A percentile compares a stretch with the other conserved stretches of the same genome.
phyloP scores from a whole-genome alignment of 306 rosid genomes.

The Acmispon strigosus region DNA sequence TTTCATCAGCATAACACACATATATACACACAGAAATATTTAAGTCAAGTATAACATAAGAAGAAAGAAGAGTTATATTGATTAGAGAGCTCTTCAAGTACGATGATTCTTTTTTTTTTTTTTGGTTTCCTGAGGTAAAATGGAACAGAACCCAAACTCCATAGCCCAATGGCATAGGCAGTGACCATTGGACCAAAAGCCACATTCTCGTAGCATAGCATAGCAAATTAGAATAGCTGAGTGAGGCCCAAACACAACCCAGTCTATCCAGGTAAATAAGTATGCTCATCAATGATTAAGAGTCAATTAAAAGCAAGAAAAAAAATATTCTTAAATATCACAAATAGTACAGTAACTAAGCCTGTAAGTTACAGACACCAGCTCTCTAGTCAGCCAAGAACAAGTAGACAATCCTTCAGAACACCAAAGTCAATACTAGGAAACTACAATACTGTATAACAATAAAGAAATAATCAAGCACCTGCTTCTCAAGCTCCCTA shows the following conservation, averaged over 20 bases:
- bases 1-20: background rate
- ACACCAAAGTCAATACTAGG: background rate
- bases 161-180: slow-evolving; percentile 1
- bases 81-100: background rate
- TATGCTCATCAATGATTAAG: background rate
- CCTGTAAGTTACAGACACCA: slow-evolving; percentile 1
- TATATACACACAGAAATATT: background rate
- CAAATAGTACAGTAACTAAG: slow-evolving; percentile 1
- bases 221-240: background rate
- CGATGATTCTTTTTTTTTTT: background rate
- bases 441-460: background rate
- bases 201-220: too few relatives aligned
- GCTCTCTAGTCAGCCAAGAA: slow-evolving; percentile 5
- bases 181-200: background rate
- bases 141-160: slow-evolving; percentile 1
- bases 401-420: slow-evolving; percentile 19
- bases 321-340: background rate
- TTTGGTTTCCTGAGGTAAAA: background rate
- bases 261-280: background rate
- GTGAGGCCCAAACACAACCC: background rate
- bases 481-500: slow-evolving; percentile 95
- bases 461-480: slow-evolving; percentile 23
- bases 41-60: background rate
- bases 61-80: background rate
- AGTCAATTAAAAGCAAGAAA: background rate